Evolutionary conservation across 192 early-diverging fungal genomes (phyloP).

Genomic region (Fimicolochytrium jonesii): DNA sequence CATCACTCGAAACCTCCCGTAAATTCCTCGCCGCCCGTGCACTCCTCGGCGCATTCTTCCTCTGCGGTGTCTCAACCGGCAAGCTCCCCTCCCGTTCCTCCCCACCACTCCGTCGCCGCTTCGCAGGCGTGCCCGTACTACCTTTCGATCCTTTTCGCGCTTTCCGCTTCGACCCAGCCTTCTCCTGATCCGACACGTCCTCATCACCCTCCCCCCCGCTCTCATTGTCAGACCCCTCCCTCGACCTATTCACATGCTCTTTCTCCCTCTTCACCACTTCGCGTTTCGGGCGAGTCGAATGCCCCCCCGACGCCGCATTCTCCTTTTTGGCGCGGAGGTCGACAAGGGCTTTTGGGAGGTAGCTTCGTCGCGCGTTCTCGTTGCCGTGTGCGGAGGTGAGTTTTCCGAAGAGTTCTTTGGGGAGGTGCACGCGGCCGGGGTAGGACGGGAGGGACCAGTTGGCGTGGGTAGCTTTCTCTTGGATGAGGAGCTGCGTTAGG

Average conservation of each 20-base stretch:
- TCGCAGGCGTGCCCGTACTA: background rate
- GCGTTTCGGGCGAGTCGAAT: background rate
- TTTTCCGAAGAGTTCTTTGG: slow-evolving; percentile 62
- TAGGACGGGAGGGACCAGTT: slow-evolving; percentile 81
- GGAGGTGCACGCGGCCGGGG: slow-evolving; percentile 63
- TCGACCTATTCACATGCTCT: slow-evolving; percentile 5
- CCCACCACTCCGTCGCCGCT: slow-evolving; percentile 5
- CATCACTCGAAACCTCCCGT: background rate
- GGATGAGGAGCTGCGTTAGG: slow-evolving; percentile 73
- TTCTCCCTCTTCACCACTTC: background rate
- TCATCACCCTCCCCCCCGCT: slow-evolving; percentile 9
- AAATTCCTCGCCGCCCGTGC: slow-evolving; percentile 1
- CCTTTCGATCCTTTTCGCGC: background rate
- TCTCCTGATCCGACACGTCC: no score
- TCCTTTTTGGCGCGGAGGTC: slow-evolving; percentile 3
- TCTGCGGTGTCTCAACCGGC: slow-evolving; percentile 4
- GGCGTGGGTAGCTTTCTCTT: slow-evolving; percentile 63
- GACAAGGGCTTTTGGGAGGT: slow-evolving; percentile 28
- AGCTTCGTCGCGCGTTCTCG: slow-evolving; percentile 33
- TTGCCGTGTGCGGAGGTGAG: slow-evolving; percentile 7
- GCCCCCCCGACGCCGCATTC: slow-evolving; percentile 3
- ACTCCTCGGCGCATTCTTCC: slow-evolving; percentile 16
- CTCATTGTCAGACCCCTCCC: background rate
- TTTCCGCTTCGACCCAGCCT: slow-evolving; percentile 7
- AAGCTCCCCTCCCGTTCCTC: background rate